Evolutionary conservation across 805 yeast genomes (phyloP).

Genomic region (Spathaspora gorwiae): DNA sequence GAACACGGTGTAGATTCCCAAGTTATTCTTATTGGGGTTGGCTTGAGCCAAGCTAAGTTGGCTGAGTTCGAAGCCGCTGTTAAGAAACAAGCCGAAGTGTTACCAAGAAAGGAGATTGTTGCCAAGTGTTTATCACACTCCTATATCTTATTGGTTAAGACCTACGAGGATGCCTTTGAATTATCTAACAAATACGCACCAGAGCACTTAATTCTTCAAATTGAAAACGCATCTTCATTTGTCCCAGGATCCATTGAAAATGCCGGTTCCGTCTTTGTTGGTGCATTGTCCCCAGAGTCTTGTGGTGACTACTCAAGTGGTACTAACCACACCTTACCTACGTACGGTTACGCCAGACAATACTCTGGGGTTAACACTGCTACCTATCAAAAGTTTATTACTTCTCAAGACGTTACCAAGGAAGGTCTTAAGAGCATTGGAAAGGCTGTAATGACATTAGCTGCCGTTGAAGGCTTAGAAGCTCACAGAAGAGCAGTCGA

Average conservation of each 20-base stretch:
- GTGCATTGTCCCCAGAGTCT: slow-evolving; percentile 93
- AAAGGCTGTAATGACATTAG: slow-evolving; percentile 92
- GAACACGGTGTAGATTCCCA: slow-evolving; percentile 99
- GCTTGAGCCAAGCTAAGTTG: slow-evolving; percentile 55
- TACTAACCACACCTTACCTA: slow-evolving; percentile 97
- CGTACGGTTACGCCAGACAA: slow-evolving; percentile 97
- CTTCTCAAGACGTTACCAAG: slow-evolving; percentile 85
- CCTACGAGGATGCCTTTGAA: slow-evolving; percentile 76
- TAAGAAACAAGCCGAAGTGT: slow-evolving; percentile 70
- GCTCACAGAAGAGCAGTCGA: slow-evolving; percentile 97
- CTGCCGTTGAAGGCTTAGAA: slow-evolving; percentile 94
- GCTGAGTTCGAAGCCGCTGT: slow-evolving; percentile 76
- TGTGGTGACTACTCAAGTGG: slow-evolving; percentile 99
- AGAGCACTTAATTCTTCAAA: slow-evolving; percentile 92
- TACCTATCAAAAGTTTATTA: slow-evolving; percentile 91
- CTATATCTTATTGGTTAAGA: slow-evolving; percentile 63
- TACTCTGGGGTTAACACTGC: slow-evolving; percentile 96
- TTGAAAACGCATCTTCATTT: slow-evolving; percentile 68
- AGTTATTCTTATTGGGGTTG: slow-evolving; percentile 85
- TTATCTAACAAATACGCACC: slow-evolving; percentile 93
- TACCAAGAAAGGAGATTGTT: slow-evolving; percentile 92
- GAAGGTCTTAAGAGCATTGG: slow-evolving; percentile 87
- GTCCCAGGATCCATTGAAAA: slow-evolving; percentile 71
- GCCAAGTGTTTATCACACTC: slow-evolving; percentile 92
- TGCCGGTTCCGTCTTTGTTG: slow-evolving; percentile 97